A percentile compares a stretch with the other conserved stretches of the same genome.
phyloP scores from a whole-genome alignment of 2,329 filamentous ascomycete genomes.

The Orbilia javanica region DNA sequence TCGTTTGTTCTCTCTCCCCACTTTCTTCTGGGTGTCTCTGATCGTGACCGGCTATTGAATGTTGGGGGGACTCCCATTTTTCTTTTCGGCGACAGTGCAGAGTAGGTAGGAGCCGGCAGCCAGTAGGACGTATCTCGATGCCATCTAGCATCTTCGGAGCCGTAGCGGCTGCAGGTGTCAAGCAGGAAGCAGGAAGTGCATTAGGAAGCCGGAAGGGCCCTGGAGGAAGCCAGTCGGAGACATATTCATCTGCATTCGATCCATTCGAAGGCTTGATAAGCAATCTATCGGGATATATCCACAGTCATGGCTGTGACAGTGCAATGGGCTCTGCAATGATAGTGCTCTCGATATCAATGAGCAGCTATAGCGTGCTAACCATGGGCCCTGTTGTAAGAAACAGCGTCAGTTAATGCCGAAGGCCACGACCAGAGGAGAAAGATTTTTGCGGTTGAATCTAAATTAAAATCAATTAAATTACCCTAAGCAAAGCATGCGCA shows the following conservation, averaged over 20 bases:
- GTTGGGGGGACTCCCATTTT: not conserved
- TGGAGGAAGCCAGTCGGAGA: constrained; percentile 37
- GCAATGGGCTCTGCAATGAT: not conserved
- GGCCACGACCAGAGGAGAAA: constrained; percentile 27
- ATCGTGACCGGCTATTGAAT: not conserved
- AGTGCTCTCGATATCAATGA: constrained; percentile 24
- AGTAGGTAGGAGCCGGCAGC: constrained; percentile 5
- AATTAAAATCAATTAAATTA: constrained; percentile 35
- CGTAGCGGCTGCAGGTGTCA: constrained; percentile 34
- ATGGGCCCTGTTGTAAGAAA: constrained; percentile 33
- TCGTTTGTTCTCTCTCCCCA: constrained; percentile 34
- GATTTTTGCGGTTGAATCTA: constrained; percentile 52
- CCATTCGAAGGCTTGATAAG: constrained; percentile 17
- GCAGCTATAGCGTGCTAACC: constrained; percentile 39
- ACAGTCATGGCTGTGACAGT: constrained; percentile 8
- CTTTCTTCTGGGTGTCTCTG: constrained; percentile 9
- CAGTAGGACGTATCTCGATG: constrained; percentile 5
- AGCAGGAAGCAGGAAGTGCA: not conserved
- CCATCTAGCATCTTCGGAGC: constrained; percentile 34
- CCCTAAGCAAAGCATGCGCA: constrained; percentile 10
- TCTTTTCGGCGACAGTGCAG: not conserved
- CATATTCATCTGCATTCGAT: constrained; percentile 19
- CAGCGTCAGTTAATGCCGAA: constrained; percentile 26
- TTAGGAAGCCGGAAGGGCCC: constrained; percentile 10
- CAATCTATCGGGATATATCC: constrained; percentile 58